Evolutionary conservation across 345 rosid species (phyloP), one percentile per base, ranked within the genome.

Genomic region (Populus ilicifolia): DNA sequence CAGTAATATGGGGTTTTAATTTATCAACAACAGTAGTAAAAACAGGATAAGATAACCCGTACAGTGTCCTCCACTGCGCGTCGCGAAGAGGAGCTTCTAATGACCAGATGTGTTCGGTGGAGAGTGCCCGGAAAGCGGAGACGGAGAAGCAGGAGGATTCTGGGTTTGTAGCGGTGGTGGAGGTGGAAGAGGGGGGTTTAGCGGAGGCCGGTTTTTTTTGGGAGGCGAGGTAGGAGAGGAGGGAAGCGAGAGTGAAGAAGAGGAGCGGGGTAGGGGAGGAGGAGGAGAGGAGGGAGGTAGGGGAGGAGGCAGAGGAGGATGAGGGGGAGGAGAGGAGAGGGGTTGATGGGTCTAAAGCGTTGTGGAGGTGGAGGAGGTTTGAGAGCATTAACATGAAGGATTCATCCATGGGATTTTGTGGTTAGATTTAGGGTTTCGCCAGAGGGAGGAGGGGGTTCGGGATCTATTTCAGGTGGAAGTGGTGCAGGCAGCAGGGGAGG

Each of bases 21-120:
- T 96, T 93, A 0, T 91, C 97, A 27, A 92, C 99, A 76, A 93
- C 94, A 56, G 94, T 93, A 86, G 90, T 90, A 84, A 96, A 96
- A 69, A 92, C 97, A 0, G 95, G 97, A 77, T 91, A 89, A 17
- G 98, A 96, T 44, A 96, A 86, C 5, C 99, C 99, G 84, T 92
- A 93, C 20, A 92, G 75, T 2, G 98, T 89, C 7, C 96, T 83
- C 98, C 99, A 93, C 17, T 87, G 96, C n/a, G 97, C 93, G 70
- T 93, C 98, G 21, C 98, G 94, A 69, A 86, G 86, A 61, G 92
- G 97, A 62, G 92, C 82, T 71, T 93, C 97, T 23, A 91, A 78
- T 8, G 92, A 84, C 96, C 96, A 93, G 86, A 92, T 90, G 87
- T 90, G 98, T 69, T 93, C 99, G 46, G 91, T 88, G 73, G 97